These are phyloP conservation scores for Bruguiera sexangula DNA, from an alignment of 345 rosid genomes.

Conservation along the genomic window DNA sequence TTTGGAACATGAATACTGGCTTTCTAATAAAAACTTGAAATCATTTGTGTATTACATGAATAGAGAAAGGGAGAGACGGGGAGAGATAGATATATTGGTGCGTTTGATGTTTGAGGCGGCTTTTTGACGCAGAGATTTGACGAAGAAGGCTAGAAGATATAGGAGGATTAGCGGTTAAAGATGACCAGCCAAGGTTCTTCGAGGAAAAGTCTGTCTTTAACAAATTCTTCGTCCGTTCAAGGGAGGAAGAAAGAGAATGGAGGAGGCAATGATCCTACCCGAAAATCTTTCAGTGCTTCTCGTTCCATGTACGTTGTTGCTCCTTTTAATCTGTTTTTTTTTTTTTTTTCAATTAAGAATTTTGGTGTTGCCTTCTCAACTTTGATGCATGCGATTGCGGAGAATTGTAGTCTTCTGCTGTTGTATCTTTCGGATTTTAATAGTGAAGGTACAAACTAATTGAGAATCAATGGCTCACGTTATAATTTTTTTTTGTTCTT, in stretches of 20 bases:
- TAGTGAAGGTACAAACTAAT: neutral
- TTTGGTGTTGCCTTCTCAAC: neutral
- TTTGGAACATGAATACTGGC: too few species aligned
- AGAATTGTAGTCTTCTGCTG: neutral
- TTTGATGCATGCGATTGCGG: neutral
- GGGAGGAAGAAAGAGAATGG: slow-evolving; percentile 62
- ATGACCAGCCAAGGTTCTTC: slow-evolving; percentile 79
- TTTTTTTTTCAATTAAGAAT: neutral
- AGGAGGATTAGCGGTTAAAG: neutral
- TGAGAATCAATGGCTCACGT: neutral
- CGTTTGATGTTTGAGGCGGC: too few species aligned
- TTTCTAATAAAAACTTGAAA: too few species aligned
- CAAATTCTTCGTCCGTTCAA: slow-evolving; percentile 36
- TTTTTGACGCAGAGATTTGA: too few species aligned
- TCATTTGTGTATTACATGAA: too few species aligned
- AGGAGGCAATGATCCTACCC: slow-evolving; percentile 44
- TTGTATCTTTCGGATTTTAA: neutral
- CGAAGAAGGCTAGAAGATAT: too few species aligned
- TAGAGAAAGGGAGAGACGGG: too few species aligned
- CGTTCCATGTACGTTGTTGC: slow-evolving; percentile 51
- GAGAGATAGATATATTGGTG: too few species aligned
- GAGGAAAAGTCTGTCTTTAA: slow-evolving; percentile 55
- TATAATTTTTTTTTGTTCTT: too few species aligned
- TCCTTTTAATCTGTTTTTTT: neutral
- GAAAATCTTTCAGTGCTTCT: slow-evolving; percentile 59